phyloP scores from a whole-genome alignment of 768 basidiomycete species.

The Gautieria morchelliformis region DNA sequence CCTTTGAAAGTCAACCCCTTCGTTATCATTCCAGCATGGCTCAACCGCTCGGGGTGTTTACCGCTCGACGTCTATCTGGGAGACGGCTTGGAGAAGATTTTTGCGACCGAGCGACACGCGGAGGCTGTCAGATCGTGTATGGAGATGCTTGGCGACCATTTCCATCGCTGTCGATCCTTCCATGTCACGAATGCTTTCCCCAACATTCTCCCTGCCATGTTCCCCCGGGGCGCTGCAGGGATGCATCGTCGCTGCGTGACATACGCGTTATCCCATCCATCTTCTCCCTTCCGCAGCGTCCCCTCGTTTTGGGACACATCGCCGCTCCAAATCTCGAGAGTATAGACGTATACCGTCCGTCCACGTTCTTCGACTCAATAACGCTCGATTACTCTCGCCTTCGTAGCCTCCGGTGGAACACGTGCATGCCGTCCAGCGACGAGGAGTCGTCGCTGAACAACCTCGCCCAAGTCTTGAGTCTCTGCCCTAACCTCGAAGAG shows the following conservation, averaged over 20 bases:
- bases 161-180: constrained; percentile 1
- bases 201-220: background rate
- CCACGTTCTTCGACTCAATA: background rate
- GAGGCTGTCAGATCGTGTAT: background rate
- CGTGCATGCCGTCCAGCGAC: background rate
- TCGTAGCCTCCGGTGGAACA: constrained; percentile 3
- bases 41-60: background rate
- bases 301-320: background rate
- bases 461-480: background rate
- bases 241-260: background rate
- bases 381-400: constrained; percentile 1
- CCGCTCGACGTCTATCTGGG: constrained; percentile 4
- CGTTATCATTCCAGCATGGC: background rate
- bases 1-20: background rate
- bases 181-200: background rate
- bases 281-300: background rate
- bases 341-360: background rate
- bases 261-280: background rate
- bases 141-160: background rate
- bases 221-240: background rate
- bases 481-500: constrained; percentile 7
- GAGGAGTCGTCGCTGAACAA: background rate
- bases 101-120: background rate
- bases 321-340: constrained; percentile 1
- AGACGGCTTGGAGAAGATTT: background rate